phyloP scores from a whole-genome alignment of 345 rosid genomes.

The Mercurialis annua region DNA sequence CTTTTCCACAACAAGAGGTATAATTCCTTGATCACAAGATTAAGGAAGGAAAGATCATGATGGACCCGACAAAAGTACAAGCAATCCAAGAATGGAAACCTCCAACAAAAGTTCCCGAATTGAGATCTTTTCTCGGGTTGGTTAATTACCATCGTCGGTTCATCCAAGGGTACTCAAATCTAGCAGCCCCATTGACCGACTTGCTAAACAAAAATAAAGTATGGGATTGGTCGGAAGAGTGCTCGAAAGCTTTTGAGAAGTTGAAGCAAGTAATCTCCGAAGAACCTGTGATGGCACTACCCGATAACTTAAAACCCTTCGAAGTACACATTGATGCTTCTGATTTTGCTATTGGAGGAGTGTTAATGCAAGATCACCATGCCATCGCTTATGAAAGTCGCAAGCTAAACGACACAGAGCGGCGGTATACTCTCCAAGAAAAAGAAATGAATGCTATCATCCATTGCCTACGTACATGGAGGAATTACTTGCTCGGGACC shows the following conservation, averaged over 20 bases:
- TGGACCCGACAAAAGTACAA: not conserved
- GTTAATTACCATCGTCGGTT: not conserved
- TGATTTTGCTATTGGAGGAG: not conserved
- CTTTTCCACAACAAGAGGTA: no score
- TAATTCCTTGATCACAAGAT: not conserved
- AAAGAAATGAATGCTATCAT: no score
- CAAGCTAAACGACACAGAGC: slow-evolving; percentile 1
- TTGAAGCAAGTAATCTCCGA: not conserved
- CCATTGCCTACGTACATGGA: not conserved
- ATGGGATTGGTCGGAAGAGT: not conserved
- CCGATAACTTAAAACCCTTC: not conserved
- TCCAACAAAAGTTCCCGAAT: not conserved
- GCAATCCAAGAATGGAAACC: not conserved
- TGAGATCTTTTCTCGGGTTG: not conserved
- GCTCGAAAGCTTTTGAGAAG: not conserved
- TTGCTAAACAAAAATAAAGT: not conserved
- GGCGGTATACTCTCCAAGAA: not conserved
- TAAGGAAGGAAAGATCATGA: not conserved
- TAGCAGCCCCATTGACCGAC: not conserved
- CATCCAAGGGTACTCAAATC: not conserved
- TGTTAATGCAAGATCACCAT: slow-evolving; percentile 1
- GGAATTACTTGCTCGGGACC: not conserved
- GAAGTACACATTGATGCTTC: not conserved
- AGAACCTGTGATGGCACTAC: not conserved
- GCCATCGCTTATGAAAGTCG: not conserved